phyloP scores from a whole-genome alignment of 257 asterid species.

The Nicotiana knightiana region DNA sequence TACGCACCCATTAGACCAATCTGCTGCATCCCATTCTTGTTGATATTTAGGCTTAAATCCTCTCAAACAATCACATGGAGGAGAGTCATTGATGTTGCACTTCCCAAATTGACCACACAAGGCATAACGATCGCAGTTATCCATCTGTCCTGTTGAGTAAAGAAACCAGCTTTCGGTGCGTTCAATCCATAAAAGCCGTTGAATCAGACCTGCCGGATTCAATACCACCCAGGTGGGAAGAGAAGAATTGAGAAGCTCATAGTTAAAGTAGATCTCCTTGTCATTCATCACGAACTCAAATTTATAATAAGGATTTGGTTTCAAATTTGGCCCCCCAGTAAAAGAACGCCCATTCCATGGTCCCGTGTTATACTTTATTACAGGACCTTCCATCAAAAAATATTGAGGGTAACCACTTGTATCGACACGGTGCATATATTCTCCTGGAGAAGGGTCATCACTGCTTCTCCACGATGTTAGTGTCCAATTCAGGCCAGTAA shows the following conservation, averaged over 20 bases:
- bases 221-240: background rate
- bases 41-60: slow-evolving; percentile 8
- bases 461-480: slow-evolving; percentile 15
- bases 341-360: slow-evolving; percentile 12
- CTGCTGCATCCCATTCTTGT: slow-evolving; percentile 6
- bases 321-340: background rate
- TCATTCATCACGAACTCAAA: background rate
- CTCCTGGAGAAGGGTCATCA: slow-evolving; percentile 17
- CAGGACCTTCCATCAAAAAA: background rate
- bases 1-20: slow-evolving; percentile 22
- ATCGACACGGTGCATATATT: background rate
- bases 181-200: background rate
- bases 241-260: slow-evolving; percentile 6
- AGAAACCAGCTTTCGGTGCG: slow-evolving; percentile 1
- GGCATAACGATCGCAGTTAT: background rate
- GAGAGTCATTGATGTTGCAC: background rate
- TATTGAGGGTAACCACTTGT: slow-evolving; percentile 8
- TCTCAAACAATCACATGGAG: slow-evolving; percentile 4
- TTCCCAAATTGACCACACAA: background rate
- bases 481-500: background rate
- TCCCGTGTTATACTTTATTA: background rate
- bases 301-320: background rate
- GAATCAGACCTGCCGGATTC: background rate
- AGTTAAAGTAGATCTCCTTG: background rate
- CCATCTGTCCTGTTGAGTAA: slow-evolving; percentile 2